These are phyloP conservation scores for Colletotrichum aenigma DNA, from an alignment of 2,329 filamentous ascomycete species.

Conservation along the genomic window DNA sequence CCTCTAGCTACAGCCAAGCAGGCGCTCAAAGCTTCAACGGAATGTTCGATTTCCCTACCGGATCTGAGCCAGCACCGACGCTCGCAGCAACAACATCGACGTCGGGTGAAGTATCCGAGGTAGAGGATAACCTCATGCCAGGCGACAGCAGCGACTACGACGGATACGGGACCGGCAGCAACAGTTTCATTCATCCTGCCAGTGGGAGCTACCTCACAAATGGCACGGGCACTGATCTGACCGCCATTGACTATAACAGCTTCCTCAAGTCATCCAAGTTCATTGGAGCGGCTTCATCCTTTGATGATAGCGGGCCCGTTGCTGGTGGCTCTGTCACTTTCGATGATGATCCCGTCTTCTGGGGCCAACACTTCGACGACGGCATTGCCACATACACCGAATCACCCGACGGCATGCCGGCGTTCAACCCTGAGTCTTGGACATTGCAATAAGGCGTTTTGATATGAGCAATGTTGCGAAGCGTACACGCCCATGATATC, in stretches of 20 bases:
- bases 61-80: slow-evolving; percentile 58
- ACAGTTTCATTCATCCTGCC: slow-evolving; percentile 31
- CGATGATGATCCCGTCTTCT: slow-evolving; percentile 56
- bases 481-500: slow-evolving; percentile 12
- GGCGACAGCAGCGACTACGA: slow-evolving; percentile 51
- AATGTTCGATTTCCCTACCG: slow-evolving; percentile 54
- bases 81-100: slow-evolving; percentile 64
- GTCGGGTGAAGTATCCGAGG: slow-evolving; percentile 71
- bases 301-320: slow-evolving; percentile 42
- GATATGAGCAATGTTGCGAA: not conserved
- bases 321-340: slow-evolving; percentile 48
- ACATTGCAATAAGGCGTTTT: slow-evolving; percentile 11
- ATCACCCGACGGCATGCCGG: slow-evolving; percentile 27
- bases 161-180: slow-evolving; percentile 51
- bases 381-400: slow-evolving; percentile 32
- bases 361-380: slow-evolving; percentile 50
- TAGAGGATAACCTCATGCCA: slow-evolving; percentile 60
- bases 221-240: slow-evolving; percentile 43
- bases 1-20: slow-evolving; percentile 60
- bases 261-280: slow-evolving; percentile 59
- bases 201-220: slow-evolving; percentile 41
- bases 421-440: slow-evolving; percentile 14
- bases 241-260: slow-evolving; percentile 58
- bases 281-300: slow-evolving; percentile 40
- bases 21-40: slow-evolving; percentile 55